Conservation (phyloP, 106 monocot genomes). For the Allium fistulosum region DNA sequence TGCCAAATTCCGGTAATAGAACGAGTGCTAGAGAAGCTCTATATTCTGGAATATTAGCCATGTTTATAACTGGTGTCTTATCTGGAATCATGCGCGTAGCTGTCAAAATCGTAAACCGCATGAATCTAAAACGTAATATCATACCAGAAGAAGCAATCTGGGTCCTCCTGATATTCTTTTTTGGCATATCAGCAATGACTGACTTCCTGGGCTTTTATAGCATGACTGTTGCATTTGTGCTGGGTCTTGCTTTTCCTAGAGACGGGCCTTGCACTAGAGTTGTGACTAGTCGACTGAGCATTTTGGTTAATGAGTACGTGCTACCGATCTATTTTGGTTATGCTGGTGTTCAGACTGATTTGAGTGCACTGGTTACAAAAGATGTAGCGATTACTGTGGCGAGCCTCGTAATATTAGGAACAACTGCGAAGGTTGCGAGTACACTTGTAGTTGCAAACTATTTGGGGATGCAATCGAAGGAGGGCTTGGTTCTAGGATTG, state of each 20-base stretch:
- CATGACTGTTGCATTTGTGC: conserved; percentile 35
- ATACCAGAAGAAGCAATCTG: background rate
- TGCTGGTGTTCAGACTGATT: conserved; percentile 26
- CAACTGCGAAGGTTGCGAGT: conserved; percentile 42
- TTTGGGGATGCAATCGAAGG: conserved; percentile 26
- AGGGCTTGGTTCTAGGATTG: conserved; percentile 42
- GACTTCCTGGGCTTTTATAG: background rate
- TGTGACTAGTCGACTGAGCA: conserved; percentile 28
- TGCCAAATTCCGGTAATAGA: background rate
- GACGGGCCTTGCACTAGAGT: conserved; percentile 49
- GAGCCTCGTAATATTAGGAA: conserved; percentile 19
- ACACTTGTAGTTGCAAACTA: conserved; percentile 27
- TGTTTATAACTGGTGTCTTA: background rate
- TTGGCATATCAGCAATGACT: background rate
- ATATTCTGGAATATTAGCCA: background rate
- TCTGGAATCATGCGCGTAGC: background rate
- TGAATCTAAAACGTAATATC: background rate
- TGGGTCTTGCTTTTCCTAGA: conserved; percentile 48
- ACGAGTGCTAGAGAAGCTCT: background rate
- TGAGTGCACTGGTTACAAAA: conserved; percentile 3
- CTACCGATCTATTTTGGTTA: conserved; percentile 59
- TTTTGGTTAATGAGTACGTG: conserved; percentile 39
- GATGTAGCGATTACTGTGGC: conserved; percentile 2
- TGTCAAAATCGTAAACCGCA: background rate
- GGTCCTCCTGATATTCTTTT: background rate